Conservation (phyloP, 192 early-diverging fungal species). For the Coemansia javaensis region DNA sequence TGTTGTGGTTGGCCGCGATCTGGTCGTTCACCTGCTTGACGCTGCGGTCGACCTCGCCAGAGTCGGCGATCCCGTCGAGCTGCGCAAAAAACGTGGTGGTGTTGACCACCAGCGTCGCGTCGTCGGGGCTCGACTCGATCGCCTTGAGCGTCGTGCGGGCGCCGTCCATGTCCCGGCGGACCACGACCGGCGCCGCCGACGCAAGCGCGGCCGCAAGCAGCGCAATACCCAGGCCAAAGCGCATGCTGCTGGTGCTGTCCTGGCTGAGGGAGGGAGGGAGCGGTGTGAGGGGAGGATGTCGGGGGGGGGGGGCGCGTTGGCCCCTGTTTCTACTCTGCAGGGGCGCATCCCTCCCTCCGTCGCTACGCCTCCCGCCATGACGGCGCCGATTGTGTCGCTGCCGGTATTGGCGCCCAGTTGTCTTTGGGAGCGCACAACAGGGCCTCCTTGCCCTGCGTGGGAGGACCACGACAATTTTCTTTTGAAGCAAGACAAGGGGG, state of each 20-base stretch:
- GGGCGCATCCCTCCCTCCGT: too few species aligned
- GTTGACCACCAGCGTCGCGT: slow-evolving; percentile 26
- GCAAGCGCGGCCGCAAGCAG: slow-evolving; percentile 8
- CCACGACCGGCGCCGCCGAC: neutral
- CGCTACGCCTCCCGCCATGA: too few species aligned
- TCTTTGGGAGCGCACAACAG: too few species aligned
- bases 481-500: too few species aligned
- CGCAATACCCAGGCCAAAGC: slow-evolving; percentile 6
- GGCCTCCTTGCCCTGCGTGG: too few species aligned
- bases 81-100: slow-evolving; percentile 27
- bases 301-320: too few species aligned
- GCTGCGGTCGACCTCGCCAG: slow-evolving; percentile 6
- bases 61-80: slow-evolving; percentile 13
- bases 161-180: slow-evolving; percentile 28
- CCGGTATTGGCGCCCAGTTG: too few species aligned
- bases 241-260: slow-evolving; percentile 8
- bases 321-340: too few species aligned
- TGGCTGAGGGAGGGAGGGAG: neutral
- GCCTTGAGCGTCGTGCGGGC: slow-evolving; percentile 15
- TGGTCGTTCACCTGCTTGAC: slow-evolving; percentile 33
- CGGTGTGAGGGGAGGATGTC: neutral
- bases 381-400: too few species aligned
- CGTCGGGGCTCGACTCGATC: slow-evolving; percentile 18
- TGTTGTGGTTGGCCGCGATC: slow-evolving; percentile 22
- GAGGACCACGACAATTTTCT: too few species aligned